These are phyloP conservation scores for Beauveria varroae DNA, from an alignment of 2,329 filamentous ascomycete genomes.

Conservation along the genomic window DNA sequence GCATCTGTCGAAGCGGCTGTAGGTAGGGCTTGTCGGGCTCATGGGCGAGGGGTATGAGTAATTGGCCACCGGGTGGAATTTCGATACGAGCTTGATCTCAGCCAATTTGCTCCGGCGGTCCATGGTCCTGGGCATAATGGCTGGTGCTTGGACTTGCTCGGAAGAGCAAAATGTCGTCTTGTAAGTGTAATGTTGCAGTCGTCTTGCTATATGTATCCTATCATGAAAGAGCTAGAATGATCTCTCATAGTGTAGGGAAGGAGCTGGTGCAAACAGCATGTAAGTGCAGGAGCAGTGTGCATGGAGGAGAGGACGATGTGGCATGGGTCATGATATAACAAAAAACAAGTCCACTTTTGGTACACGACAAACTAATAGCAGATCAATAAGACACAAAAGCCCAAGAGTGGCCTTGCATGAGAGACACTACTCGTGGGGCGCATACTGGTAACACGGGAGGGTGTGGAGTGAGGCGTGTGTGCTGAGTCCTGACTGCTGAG, in stretches of 20 bases:
- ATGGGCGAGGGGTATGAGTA: slow-evolving; percentile 30
- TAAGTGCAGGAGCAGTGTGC: not conserved
- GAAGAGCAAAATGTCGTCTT: not conserved
- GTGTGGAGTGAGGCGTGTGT: not conserved
- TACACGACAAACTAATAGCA: not conserved
- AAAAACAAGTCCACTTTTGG: not conserved
- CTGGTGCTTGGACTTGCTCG: not conserved
- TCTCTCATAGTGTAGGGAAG: not conserved
- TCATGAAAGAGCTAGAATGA: not conserved
- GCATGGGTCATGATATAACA: slow-evolving; percentile 3
- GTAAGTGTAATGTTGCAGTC: not conserved
- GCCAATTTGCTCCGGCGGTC: slow-evolving; percentile 29
- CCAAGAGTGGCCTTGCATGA: not conserved
- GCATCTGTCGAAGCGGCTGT: slow-evolving; percentile 25
- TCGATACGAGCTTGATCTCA: slow-evolving; percentile 31
- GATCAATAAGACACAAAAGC: slow-evolving; percentile 3
- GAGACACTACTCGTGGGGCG: slow-evolving; percentile 8
- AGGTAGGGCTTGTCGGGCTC: slow-evolving; percentile 9
- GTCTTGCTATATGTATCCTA: not conserved
- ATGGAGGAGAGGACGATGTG: not conserved
- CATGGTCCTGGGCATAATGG: slow-evolving; percentile 19
- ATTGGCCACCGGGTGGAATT: slow-evolving; percentile 32
- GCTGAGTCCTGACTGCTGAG: not conserved
- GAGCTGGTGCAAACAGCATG: not conserved
- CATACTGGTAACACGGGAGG: not conserved